These are phyloP conservation scores for Phytophthora pinifolia DNA, from an alignment of 352 stramenopile species.

Conservation along the genomic window DNA sequence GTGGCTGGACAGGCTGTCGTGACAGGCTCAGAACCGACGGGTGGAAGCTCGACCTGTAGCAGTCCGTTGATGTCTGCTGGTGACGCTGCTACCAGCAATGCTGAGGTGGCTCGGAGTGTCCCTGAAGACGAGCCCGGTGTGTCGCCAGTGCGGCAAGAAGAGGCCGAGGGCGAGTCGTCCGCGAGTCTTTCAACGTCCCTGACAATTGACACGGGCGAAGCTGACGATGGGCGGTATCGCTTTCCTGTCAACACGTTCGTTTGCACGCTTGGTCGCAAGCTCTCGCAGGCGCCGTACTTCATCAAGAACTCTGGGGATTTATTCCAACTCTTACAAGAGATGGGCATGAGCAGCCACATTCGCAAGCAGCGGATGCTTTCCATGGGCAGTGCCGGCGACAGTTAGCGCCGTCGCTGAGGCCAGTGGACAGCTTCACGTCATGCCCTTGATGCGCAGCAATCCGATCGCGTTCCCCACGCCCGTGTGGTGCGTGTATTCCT, in stretches of 20 bases:
- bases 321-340: constrained; percentile 82
- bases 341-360: constrained; percentile 83
- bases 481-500: constrained; percentile 71
- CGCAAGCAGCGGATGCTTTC: constrained; percentile 72
- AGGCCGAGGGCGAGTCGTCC: constrained; percentile 11
- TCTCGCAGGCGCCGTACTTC: constrained; percentile 83
- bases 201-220: constrained; percentile 31
- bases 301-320: constrained; percentile 88
- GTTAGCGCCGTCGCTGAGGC: constrained; percentile 7
- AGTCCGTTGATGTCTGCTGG: not conserved
- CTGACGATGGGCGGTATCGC: constrained; percentile 54
- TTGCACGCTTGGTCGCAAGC: constrained; percentile 78
- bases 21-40: not conserved
- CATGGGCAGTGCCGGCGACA: constrained; percentile 33
- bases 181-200: constrained; percentile 31
- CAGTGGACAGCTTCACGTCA: constrained; percentile 33
- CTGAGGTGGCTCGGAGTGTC: constrained; percentile 15
- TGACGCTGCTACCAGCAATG: not conserved
- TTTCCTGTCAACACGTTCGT: constrained; percentile 88
- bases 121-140: constrained; percentile 10
- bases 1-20: not conserved
- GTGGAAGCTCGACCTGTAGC: constrained; percentile 9
- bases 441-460: constrained; percentile 63
- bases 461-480: constrained; percentile 77
- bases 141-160: not conserved